Evolutionary conservation across 2,329 filamentous ascomycete species (phyloP).

Genomic region (Fusarium burgessii): DNA sequence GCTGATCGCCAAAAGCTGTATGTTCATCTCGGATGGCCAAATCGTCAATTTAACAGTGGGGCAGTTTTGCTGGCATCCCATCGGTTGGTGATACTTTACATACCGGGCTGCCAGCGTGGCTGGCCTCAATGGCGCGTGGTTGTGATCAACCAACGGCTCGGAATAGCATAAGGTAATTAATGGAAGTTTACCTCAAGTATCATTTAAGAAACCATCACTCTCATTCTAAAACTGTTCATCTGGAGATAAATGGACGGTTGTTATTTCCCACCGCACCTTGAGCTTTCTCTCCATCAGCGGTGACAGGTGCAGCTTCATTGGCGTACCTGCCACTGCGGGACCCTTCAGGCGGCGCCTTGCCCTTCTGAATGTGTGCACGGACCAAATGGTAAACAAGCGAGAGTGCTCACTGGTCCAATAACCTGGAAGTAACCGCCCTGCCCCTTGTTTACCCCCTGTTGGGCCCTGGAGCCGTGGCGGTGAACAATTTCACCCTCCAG

Average conservation of each 20-base stretch:
- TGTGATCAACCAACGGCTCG: neutral
- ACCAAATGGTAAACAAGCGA: conserved; percentile 52
- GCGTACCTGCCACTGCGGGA: conserved; percentile 31
- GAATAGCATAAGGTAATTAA: neutral
- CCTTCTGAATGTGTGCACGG: conserved; percentile 48
- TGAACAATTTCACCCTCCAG: conserved; percentile 51
- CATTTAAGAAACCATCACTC: neutral
- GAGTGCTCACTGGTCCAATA: conserved; percentile 42
- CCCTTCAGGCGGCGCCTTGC: conserved; percentile 45
- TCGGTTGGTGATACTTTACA: conserved; percentile 24
- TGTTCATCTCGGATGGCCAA: conserved; percentile 32
- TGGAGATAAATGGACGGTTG: neutral
- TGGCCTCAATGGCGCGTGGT: conserved; percentile 25
- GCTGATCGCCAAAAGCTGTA: conserved; percentile 26
- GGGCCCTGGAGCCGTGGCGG: conserved; percentile 49
- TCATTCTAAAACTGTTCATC: neutral
- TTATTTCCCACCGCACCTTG: conserved; percentile 12
- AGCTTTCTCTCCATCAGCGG: conserved; percentile 5
- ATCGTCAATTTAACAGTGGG: conserved; percentile 30
- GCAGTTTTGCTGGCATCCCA: conserved; percentile 19
- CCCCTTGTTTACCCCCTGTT: conserved; percentile 42
- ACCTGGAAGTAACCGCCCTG: conserved; percentile 43
- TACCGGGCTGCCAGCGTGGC: conserved; percentile 30
- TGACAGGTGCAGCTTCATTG: conserved; percentile 27
- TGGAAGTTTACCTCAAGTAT: neutral